Evolutionary conservation across 2,329 filamentous ascomycete genomes (phyloP).

Genomic region (Exophiala xenobiotica): DNA sequence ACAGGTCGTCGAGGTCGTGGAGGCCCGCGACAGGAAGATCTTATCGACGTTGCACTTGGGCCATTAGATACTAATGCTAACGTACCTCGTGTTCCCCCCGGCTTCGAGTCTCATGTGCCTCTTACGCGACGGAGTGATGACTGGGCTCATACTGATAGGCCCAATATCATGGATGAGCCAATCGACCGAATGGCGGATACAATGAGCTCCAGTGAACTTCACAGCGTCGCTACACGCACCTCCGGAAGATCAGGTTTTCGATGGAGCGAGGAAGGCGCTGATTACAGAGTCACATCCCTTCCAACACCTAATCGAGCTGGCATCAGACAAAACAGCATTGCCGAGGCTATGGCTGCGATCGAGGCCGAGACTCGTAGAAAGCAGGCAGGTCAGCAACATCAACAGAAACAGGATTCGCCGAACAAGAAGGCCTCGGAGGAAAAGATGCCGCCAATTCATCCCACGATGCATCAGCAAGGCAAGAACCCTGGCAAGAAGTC

Average conservation of each 20-base stretch:
- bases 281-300: conserved; percentile 9
- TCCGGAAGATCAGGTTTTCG: conserved; percentile 6
- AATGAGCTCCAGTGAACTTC: background rate
- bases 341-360: conserved; percentile 8
- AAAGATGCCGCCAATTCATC: conserved; percentile 10
- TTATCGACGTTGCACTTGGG: conserved; percentile 14
- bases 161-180: conserved; percentile 5
- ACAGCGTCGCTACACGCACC: background rate
- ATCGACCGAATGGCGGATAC: background rate
- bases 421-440: conserved; percentile 18
- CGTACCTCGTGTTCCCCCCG: conserved; percentile 10
- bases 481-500: conserved; percentile 25
- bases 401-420: background rate
- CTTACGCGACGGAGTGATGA: background rate
- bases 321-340: conserved; percentile 11
- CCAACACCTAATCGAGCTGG: conserved; percentile 4
- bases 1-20: conserved; percentile 3
- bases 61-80: background rate
- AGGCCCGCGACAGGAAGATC: background rate
- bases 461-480: conserved; percentile 24
- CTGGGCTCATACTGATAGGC: background rate
- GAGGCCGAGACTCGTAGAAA: conserved; percentile 6
- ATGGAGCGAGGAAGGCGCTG: conserved; percentile 19
- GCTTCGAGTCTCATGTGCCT: conserved; percentile 14
- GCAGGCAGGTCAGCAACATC: background rate